phyloP scores from a whole-genome alignment of 148 eudicot species.

The Arctostaphylos glauca region DNA sequence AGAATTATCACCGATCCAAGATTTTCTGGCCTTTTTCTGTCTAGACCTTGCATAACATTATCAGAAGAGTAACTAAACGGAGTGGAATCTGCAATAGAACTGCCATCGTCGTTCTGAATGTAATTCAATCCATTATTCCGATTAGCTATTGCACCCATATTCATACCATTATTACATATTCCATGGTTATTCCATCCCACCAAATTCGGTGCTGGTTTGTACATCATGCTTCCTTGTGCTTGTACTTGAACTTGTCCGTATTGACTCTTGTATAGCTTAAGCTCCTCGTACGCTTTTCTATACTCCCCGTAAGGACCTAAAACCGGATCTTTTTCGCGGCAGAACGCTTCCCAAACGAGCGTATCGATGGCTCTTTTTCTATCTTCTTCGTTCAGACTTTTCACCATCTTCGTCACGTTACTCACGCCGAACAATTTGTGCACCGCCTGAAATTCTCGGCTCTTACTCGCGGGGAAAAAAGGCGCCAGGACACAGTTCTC shows the following conservation, averaged over 20 bases:
- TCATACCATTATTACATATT: slow-evolving; percentile 22
- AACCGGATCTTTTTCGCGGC: slow-evolving; percentile 67
- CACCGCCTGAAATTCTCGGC: slow-evolving; percentile 70
- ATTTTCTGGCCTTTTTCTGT: slow-evolving; percentile 38
- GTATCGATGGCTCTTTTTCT: slow-evolving; percentile 58
- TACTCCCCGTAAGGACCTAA: slow-evolving; percentile 77
- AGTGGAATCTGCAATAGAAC: slow-evolving; percentile 30
- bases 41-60: slow-evolving; percentile 30
- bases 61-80: slow-evolving; percentile 25
- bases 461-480: slow-evolving; percentile 60
- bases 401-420: slow-evolving; percentile 66
- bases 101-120: slow-evolving; percentile 32
- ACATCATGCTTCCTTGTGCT: slow-evolving; percentile 25
- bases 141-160: slow-evolving; percentile 20
- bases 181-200: slow-evolving; percentile 45
- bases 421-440: slow-evolving; percentile 90
- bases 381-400: slow-evolving; percentile 48
- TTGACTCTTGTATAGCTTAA: slow-evolving; percentile 45
- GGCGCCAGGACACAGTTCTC: slow-evolving; percentile 79
- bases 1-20: slow-evolving; percentile 36
- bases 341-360: slow-evolving; percentile 81
- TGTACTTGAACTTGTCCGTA: slow-evolving; percentile 20
- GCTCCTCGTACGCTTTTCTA: slow-evolving; percentile 53
- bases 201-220: slow-evolving; percentile 28
- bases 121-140: slow-evolving; percentile 37